Conservation (phyloP, 306 rosid genomes). For the Trifolium subterraneum region DNA sequence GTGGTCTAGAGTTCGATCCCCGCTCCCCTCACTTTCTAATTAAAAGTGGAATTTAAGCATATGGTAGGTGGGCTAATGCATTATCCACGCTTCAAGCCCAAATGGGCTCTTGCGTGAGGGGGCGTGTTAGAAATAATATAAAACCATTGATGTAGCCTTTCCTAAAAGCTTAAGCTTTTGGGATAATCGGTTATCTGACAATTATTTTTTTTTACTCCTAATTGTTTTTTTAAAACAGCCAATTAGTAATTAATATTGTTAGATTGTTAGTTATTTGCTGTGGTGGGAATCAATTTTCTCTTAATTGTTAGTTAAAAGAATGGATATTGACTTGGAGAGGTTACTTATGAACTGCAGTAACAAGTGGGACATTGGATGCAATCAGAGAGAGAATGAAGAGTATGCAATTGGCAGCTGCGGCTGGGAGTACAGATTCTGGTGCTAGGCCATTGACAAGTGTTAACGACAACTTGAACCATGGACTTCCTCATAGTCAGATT, state of each 20-base stretch:
- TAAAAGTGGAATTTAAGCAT: too few species aligned
- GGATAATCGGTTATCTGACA: too few species aligned
- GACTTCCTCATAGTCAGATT: conserved; percentile 57
- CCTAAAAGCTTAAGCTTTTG: too few species aligned
- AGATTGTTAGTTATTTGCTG: neutral
- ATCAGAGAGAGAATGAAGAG: conserved; percentile 96
- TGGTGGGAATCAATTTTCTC: neutral
- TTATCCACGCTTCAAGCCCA: too few species aligned
- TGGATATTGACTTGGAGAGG: conserved; percentile 30
- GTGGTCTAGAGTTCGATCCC: too few species aligned
- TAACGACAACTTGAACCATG: conserved; percentile 68
- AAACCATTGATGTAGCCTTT: too few species aligned
- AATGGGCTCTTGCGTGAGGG: too few species aligned
- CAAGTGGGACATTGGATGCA: conserved; percentile 93
- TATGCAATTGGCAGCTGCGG: conserved; percentile 89
- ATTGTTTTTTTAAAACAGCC: too few species aligned
- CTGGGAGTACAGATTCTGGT: conserved; percentile 69
- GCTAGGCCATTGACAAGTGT: conserved; percentile 62
- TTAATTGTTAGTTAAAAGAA: conserved; percentile 11
- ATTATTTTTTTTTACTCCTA: too few species aligned
- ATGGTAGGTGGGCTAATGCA: too few species aligned
- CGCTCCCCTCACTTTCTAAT: too few species aligned
- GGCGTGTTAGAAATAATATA: too few species aligned
- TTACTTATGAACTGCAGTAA: conserved; percentile 57
- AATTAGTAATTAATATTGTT: neutral